Percentiles rank a stretch among this genome's conserved stretches.
Evolutionary conservation across 2,329 filamentous ascomycete genomes (phyloP).

Genomic region (Colletotrichum sansevieriae): DNA sequence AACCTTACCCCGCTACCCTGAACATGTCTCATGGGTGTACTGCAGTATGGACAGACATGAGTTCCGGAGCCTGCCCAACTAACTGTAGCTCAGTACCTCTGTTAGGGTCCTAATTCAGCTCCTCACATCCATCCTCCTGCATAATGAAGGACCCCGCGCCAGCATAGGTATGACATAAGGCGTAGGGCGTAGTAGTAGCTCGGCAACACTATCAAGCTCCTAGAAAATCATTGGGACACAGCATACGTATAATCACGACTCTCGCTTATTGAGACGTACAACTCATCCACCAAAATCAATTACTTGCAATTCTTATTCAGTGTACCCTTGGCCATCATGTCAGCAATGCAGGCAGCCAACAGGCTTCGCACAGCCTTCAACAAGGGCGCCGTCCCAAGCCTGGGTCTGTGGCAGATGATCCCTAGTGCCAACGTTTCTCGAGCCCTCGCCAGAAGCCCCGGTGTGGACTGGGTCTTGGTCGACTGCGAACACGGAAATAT

Average conservation of each 20-base stretch:
- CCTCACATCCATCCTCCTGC: no score
- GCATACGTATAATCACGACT: no score
- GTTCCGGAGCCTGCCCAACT: neutral
- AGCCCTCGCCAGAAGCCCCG: slow-evolving; percentile 69
- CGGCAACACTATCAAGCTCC: no score
- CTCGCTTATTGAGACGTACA: neutral
- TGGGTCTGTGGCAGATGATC: slow-evolving; percentile 75
- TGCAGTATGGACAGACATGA: neutral
- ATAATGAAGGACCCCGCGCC: slow-evolving; percentile 12
- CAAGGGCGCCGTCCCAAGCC: slow-evolving; percentile 60
- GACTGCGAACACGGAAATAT: slow-evolving; percentile 68
- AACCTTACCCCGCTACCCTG: slow-evolving; percentile 10
- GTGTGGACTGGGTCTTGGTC: slow-evolving; percentile 76
- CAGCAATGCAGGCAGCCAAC: slow-evolving; percentile 60
- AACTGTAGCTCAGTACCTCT: no score
- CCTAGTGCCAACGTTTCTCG: slow-evolving; percentile 72
- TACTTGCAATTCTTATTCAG: neutral
- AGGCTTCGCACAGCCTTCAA: slow-evolving; percentile 63
- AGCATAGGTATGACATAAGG: slow-evolving; percentile 11
- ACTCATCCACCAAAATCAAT: neutral
- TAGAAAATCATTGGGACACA: slow-evolving; percentile 1
- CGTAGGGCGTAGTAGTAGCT: neutral
- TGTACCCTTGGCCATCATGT: slow-evolving; percentile 13
- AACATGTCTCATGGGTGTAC: neutral
- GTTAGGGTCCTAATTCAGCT: no score